phyloP scores from a whole-genome alignment of 352 stramenopile genomes.

The Thalassiosira livingstoniorum region DNA sequence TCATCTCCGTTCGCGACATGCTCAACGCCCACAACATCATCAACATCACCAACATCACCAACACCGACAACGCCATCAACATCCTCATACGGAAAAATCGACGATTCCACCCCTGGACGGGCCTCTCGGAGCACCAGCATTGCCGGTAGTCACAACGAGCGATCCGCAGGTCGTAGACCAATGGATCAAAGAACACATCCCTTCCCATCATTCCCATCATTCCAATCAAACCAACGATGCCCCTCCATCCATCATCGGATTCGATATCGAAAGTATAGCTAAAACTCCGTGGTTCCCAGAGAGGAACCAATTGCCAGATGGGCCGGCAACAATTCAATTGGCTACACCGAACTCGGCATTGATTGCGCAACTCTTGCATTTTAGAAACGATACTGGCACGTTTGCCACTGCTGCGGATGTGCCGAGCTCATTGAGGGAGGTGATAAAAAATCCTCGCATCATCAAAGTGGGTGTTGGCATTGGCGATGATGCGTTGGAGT shows the following conservation, averaged over 20 bases:
- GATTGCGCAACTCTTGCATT: slow-evolving; percentile 66
- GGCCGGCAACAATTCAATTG: slow-evolving; percentile 72
- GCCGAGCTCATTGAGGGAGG: slow-evolving; percentile 58
- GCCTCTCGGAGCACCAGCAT: slow-evolving; percentile 37
- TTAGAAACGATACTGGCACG: slow-evolving; percentile 45
- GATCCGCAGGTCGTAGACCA: slow-evolving; percentile 46
- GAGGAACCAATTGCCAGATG: slow-evolving; percentile 52
- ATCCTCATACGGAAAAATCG: too few relatives aligned
- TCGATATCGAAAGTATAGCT: slow-evolving; percentile 57
- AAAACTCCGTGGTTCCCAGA: slow-evolving; percentile 57
- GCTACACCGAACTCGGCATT: slow-evolving; percentile 61
- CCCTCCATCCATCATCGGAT: slow-evolving; percentile 43
- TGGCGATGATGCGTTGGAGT: slow-evolving; percentile 74
- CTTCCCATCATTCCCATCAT: slow-evolving; percentile 2
- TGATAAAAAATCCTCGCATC: slow-evolving; percentile 66
- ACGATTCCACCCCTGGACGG: slow-evolving; percentile 30
- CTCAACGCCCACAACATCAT: too few relatives aligned
- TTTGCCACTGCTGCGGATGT: slow-evolving; percentile 40
- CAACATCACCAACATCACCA: too few relatives aligned
- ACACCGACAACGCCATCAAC: too few relatives aligned
- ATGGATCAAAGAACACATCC: slow-evolving; percentile 52
- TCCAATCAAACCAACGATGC: background rate
- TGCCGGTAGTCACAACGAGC: slow-evolving; percentile 52
- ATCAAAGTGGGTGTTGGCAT: slow-evolving; percentile 74
- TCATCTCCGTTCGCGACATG: too few relatives aligned